Base-by-base conservation (phyloP, 2,329 filamentous ascomycete species). In the Pochonia chlamydosporia region DNA sequence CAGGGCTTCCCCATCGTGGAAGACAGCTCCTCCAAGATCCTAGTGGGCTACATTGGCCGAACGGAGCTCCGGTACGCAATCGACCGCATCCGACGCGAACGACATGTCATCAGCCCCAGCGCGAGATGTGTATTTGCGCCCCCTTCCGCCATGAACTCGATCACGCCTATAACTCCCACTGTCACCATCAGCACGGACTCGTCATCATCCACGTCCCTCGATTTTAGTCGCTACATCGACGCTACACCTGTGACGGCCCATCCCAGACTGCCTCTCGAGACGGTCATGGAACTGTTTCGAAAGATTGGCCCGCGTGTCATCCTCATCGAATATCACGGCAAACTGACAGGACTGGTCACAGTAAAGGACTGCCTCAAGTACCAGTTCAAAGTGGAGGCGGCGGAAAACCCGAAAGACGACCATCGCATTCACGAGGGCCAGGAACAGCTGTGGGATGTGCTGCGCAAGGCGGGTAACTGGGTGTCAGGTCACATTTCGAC, bases 291-390 rank as follows among this genome's bases (percentile, higher is more conserved):
- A 62, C 76, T 99, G 10, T 99, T 99, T 74, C 92, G 92, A 65
- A 99, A 97, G 71, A 95, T 99, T 63, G 93, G 93, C 0, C 93
- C 92, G 0, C 81, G 93, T 1, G 90, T 96, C 5, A 92, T 99
- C 43, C 76, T 99, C 3, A 85, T 96, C 33, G 93, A 99, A 65
- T 86, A 96, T 62, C 86, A 88, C 49, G 93, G 93, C 13, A 81
- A 81, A 43, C 76, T 99, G 2, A 81, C 79, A 0, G 93, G 93
- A 0, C 75, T 99, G 0, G 88, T 99, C 1, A 99, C 93, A 0
- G 87, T 96, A 52, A 99, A 99, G 65, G 93, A 99, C 64, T 97
- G 93, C 56, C 72, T 99, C 47, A 95, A 93, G 64, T 97, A 95
- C 61, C 92, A 99, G 66, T 96, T 97, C 78, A 95, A 93, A 71